A percentile compares a stretch with the other conserved stretches of the same genome.
Evolutionary conservation across 1,139 yeast genomes (phyloP).

Genomic region (Geotrichum macrosporum): DNA sequence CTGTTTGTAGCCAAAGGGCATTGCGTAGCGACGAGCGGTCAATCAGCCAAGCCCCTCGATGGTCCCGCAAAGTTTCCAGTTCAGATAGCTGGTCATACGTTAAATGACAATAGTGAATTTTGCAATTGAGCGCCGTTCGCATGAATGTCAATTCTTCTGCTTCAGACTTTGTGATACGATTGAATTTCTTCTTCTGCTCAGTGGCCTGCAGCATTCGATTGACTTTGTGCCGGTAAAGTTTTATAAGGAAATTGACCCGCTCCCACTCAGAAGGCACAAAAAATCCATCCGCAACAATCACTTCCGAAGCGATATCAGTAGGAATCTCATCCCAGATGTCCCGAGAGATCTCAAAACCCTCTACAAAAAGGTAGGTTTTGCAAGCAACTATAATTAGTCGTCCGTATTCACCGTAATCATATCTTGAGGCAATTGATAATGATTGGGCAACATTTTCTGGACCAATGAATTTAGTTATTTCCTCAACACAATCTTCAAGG

Average conservation of each 20-base stretch:
- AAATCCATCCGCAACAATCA: conserved; percentile 47
- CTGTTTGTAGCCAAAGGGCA: conserved; percentile 48
- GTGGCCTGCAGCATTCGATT: background rate
- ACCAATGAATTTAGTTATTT: conserved; percentile 38
- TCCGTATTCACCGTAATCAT: conserved; percentile 45
- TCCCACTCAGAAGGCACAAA: conserved; percentile 53
- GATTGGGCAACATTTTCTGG: conserved; percentile 39
- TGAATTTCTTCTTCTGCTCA: background rate
- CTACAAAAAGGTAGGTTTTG: conserved; percentile 44
- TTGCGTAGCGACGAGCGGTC: conserved; percentile 40
- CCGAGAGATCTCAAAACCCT: conserved; percentile 46
- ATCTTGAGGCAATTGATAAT: conserved; percentile 42
- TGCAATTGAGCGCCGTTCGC: conserved; percentile 38
- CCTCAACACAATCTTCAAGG: conserved; percentile 43
- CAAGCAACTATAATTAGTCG: conserved; percentile 44
- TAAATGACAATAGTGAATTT: conserved; percentile 47
- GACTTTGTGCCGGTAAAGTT: background rate
- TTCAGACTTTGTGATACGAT: background rate
- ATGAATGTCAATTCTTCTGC: conserved; percentile 24
- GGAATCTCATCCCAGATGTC: conserved; percentile 47
- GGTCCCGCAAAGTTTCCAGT: conserved; percentile 40
- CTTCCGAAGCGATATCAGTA: conserved; percentile 40
- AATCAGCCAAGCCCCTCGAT: conserved; percentile 38
- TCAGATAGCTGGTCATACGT: conserved; percentile 44
- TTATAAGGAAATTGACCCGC: conserved; percentile 45